phyloP scores from a whole-genome alignment of 495 filamentous ascomycete genomes.

The Hypoxylon cercidicola region DNA sequence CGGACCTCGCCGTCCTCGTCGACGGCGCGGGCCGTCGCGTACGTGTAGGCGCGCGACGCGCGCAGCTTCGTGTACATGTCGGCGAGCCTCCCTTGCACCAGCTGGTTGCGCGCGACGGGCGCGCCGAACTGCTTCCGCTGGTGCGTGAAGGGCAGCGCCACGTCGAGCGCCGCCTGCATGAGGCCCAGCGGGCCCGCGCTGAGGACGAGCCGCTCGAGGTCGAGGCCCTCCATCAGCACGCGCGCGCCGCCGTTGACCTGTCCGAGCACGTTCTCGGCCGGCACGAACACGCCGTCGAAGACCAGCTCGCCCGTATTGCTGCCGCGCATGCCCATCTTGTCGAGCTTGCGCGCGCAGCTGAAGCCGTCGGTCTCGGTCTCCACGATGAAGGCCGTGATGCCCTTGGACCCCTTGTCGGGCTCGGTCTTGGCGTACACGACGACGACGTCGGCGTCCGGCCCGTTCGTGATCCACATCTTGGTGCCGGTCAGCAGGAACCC shows the following conservation, averaged over 20 bases:
- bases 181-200: slow-evolving; percentile 91
- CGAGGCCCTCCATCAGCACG: slow-evolving; percentile 95
- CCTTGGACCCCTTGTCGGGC: slow-evolving; percentile 82
- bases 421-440: slow-evolving; percentile 96
- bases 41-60: slow-evolving; percentile 82
- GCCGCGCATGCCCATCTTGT: slow-evolving; percentile 98
- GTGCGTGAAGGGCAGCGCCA: slow-evolving; percentile 90
- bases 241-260: slow-evolving; percentile 81
- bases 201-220: slow-evolving; percentile 92
- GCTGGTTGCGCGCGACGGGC: slow-evolving; percentile 92
- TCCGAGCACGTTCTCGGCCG: slow-evolving; percentile 82
- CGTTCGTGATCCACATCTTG: slow-evolving; percentile 99
- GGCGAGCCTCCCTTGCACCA: slow-evolving; percentile 92
- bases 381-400: slow-evolving; percentile 94
- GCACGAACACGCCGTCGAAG: slow-evolving; percentile 94
- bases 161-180: slow-evolving; percentile 92
- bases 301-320: slow-evolving; percentile 95
- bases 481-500: slow-evolving; percentile 89
- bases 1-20: slow-evolving; percentile 76
- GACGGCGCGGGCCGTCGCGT: slow-evolving; percentile 76
- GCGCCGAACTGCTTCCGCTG: slow-evolving; percentile 85
- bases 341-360: slow-evolving; percentile 87
- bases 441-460: slow-evolving; percentile 88
- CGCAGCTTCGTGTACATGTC: slow-evolving; percentile 97
- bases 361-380: slow-evolving; percentile 79